Evolutionary conservation across 805 yeast genomes (phyloP).

Genomic region (Lachancea quebecensis): DNA sequence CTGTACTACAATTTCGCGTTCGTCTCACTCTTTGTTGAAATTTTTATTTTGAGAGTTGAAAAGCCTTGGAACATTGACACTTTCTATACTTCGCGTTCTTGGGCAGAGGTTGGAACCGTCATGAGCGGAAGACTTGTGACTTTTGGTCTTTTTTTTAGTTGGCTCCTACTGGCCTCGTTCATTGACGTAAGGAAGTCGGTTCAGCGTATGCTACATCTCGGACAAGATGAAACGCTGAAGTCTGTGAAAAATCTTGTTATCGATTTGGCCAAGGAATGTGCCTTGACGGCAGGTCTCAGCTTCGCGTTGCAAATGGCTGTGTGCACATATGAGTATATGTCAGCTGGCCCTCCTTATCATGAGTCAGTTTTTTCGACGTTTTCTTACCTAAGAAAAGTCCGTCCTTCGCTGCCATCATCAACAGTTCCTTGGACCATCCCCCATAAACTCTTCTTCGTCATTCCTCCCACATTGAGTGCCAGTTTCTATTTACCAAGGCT

Average conservation of each 20-base stretch:
- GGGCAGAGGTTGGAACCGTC: not conserved
- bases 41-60: not conserved
- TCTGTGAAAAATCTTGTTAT: not conserved
- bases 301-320: constrained; percentile 1
- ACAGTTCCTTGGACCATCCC: constrained; percentile 1
- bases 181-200: not conserved
- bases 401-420: not conserved
- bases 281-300: constrained; percentile 3
- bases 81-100: not conserved
- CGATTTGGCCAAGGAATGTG: constrained; percentile 1
- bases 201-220: not conserved
- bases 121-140: not conserved
- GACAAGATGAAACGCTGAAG: not conserved
- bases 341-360: not conserved
- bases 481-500: not conserved
- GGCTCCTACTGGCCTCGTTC: not conserved
- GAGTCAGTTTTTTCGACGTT: constrained; percentile 2
- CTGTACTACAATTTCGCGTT: not conserved
- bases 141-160: not conserved
- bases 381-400: constrained; percentile 1
- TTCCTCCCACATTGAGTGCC: constrained; percentile 5
- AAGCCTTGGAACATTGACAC: not conserved
- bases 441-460: constrained; percentile 4
- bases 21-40: not conserved
- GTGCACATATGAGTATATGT: constrained; percentile 4